These are phyloP conservation scores for Didymella exigua DNA, from an alignment of 2,329 filamentous ascomycete species.

Conservation along the genomic window DNA sequence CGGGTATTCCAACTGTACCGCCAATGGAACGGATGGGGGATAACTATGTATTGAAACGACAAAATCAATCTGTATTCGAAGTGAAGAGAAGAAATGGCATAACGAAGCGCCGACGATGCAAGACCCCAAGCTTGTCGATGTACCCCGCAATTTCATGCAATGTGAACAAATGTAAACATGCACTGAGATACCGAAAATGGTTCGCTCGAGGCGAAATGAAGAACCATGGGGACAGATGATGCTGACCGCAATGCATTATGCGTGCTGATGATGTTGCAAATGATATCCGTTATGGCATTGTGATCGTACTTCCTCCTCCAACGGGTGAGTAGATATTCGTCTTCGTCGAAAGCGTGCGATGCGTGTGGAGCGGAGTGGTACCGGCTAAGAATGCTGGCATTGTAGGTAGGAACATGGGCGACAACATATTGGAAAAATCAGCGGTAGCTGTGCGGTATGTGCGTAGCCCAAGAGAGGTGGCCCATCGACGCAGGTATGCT, in stretches of 20 bases:
- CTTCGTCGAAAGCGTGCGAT: background rate
- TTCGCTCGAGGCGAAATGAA: conserved; percentile 14
- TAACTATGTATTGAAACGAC: conserved; percentile 22
- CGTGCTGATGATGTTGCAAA: conserved; percentile 4
- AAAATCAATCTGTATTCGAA: conserved; percentile 19
- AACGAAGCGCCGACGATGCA: conserved; percentile 31
- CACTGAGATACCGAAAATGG: conserved; percentile 30
- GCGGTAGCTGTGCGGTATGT: background rate
- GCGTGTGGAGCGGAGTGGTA: background rate
- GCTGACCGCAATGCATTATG: conserved; percentile 6
- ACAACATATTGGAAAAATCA: background rate
- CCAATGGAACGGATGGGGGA: conserved; percentile 26
- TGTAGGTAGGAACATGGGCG: background rate
- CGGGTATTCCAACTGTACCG: conserved; percentile 19
- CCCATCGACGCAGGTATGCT: background rate
- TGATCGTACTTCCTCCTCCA: conserved; percentile 6
- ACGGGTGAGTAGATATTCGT: background rate
- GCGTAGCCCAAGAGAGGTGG: background rate
- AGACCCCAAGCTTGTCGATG: conserved; percentile 19
- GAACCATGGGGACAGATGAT: background rate
- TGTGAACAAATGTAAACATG: conserved; percentile 32
- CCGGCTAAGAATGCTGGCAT: background rate
- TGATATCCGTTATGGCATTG: background rate
- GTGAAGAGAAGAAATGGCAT: conserved; percentile 23
- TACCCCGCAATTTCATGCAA: conserved; percentile 38